Conservation (phyloP, 331 rosid genomes). For the Ulmus americana region DNA sequence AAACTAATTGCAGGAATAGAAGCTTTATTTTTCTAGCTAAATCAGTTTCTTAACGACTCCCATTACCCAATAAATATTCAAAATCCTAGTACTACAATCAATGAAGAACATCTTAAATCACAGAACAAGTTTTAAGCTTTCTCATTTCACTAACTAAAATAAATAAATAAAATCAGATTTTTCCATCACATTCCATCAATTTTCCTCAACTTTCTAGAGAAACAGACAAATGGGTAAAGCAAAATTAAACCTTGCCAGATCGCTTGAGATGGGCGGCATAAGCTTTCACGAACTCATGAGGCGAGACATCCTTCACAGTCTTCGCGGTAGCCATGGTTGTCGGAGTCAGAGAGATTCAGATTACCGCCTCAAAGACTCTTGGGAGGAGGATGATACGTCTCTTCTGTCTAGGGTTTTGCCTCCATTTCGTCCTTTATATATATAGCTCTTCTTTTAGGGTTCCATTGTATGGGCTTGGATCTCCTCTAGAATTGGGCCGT, state of each 20-base stretch:
- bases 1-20: too few species aligned
- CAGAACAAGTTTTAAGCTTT: too few species aligned
- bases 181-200: background rate
- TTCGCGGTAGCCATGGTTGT: constrained; percentile 58
- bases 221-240: background rate
- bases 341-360: constrained; percentile 6
- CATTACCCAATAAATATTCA: too few species aligned
- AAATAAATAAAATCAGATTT: background rate
- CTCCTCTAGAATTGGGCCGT: background rate
- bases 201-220: background rate
- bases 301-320: constrained; percentile 76
- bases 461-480: background rate
- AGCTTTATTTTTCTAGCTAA: too few species aligned
- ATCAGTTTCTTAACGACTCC: too few species aligned
- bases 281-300: constrained; percentile 87
- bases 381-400: constrained; percentile 14
- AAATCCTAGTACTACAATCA: too few species aligned
- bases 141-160: too few species aligned
- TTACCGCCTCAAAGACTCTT: background rate
- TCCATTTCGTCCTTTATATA: background rate
- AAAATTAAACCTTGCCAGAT: constrained; percentile 60
- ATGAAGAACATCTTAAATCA: too few species aligned
- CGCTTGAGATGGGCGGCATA: constrained; percentile 76
- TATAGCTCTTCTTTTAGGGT: background rate
- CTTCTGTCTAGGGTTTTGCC: constrained; percentile 25